These are phyloP conservation scores for Dryas drummondii DNA, from an alignment of 306 rosid species.

Conservation along the genomic window DNA sequence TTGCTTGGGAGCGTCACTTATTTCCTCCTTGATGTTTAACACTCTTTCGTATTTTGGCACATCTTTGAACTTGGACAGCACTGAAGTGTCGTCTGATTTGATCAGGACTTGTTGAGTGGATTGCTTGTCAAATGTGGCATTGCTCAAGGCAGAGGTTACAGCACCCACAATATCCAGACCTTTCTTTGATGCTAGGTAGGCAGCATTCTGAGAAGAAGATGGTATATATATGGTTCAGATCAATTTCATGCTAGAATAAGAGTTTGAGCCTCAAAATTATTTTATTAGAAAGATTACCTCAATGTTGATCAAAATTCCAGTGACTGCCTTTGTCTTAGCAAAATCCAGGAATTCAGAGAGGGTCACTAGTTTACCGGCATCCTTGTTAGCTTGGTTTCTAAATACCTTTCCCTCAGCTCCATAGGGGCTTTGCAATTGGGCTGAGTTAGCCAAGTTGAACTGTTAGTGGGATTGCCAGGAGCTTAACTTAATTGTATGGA, in stretches of 20 bases:
- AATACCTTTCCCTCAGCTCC: background rate
- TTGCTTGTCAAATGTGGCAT: conserved; percentile 73
- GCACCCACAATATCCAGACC: conserved; percentile 66
- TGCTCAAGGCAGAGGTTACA: conserved; percentile 52
- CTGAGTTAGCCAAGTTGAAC: conserved; percentile 44
- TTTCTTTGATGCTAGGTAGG: conserved; percentile 72
- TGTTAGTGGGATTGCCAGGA: background rate
- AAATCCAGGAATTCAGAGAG: conserved; percentile 73
- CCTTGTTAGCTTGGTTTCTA: conserved; percentile 76
- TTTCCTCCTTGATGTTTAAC: conserved; percentile 26
- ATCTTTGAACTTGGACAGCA: conserved; percentile 60
- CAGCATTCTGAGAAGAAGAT: conserved; percentile 61
- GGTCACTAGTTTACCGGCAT: conserved; percentile 57
- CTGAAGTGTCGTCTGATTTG: conserved; percentile 82
- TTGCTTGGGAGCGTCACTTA: conserved; percentile 42
- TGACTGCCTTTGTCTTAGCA: conserved; percentile 70
- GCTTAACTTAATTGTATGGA: background rate
- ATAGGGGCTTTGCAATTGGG: conserved; percentile 47
- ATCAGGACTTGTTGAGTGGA: conserved; percentile 61
- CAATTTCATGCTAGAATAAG: background rate
- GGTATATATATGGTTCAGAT: background rate
- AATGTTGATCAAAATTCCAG: conserved; percentile 66
- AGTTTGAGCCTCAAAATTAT: background rate
- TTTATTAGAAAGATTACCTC: conserved; percentile 29
- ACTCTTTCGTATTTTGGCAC: conserved; percentile 56